These are phyloP conservation scores for Cordyceps cateniannulata DNA, from an alignment of 2,329 filamentous ascomycete genomes.

Conservation along the genomic window DNA sequence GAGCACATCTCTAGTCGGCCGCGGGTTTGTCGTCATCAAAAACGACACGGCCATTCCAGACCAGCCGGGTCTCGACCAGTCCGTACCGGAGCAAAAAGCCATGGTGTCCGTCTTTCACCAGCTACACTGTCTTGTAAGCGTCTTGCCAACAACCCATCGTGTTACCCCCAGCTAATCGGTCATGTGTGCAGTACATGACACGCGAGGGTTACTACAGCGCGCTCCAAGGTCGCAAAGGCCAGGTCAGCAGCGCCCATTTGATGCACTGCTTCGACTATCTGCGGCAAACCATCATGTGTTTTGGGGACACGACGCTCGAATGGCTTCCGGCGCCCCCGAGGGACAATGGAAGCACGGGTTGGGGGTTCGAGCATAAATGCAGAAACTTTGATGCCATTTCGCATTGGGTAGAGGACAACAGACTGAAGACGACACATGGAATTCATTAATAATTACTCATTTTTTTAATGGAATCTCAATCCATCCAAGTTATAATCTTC, in stretches of 20 bases:
- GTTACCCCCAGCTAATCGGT: too few species aligned
- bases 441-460: background rate
- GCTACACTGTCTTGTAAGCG: background rate
- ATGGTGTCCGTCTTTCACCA: background rate
- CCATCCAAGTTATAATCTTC: too few species aligned
- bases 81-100: background rate
- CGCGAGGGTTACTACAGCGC: constrained; percentile 13
- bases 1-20: background rate
- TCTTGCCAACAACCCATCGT: background rate
- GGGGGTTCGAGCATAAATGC: constrained; percentile 17
- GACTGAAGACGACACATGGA: constrained; percentile 2
- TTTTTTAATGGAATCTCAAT: too few species aligned
- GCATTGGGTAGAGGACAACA: constrained; percentile 14
- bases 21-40: background rate
- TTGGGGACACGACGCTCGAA: constrained; percentile 39
- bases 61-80: background rate
- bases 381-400: constrained; percentile 25
- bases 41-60: background rate
- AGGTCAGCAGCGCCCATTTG: constrained; percentile 29
- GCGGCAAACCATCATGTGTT: constrained; percentile 40
- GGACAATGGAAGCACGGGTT: constrained; percentile 11
- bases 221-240: constrained; percentile 13
- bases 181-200: constrained; percentile 10
- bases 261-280: constrained; percentile 44
- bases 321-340: constrained; percentile 22